A percentile compares a stretch with the other conserved stretches of the same genome.
phyloP scores from a whole-genome alignment of 179 eudicot genomes.

The Sideroxylon spinosum region DNA sequence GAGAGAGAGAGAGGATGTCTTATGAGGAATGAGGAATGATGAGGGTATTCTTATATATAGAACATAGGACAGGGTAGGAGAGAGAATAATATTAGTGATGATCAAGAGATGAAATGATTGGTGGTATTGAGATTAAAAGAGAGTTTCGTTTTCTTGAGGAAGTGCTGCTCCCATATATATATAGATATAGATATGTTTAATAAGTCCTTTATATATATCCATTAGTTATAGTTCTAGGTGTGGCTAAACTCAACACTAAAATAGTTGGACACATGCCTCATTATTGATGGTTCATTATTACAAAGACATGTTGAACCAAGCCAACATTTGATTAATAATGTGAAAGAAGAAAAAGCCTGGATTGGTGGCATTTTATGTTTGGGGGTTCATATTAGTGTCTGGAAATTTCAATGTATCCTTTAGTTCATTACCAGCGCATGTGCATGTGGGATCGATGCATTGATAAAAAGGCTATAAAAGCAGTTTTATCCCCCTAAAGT shows the following conservation, averaged over 20 bases:
- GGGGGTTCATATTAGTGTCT: neutral
- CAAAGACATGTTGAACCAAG: neutral
- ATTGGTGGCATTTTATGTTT: neutral
- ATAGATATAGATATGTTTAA: too few species aligned
- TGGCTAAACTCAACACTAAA: neutral
- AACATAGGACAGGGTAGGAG: neutral
- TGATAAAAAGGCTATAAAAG: neutral
- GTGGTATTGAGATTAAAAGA: neutral
- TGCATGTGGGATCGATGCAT: conserved; percentile 7
- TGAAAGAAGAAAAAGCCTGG: neutral
- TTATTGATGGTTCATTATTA: neutral
- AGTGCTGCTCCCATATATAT: too few species aligned
- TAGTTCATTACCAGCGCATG: neutral
- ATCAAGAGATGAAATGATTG: too few species aligned
- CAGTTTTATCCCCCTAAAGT: neutral
- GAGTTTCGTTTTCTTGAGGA: too few species aligned
- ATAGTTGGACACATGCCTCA: neutral
- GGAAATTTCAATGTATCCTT: neutral
- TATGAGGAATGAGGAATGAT: neutral
- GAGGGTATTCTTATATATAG: neutral
- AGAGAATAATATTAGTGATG: neutral
- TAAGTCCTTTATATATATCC: too few species aligned
- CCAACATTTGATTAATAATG: neutral
- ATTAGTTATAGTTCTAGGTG: too few species aligned
- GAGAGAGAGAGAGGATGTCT: too few species aligned